Evolutionary conservation across 2,329 filamentous ascomycete genomes (phyloP).

Genomic region (Clonostachys solani): DNA sequence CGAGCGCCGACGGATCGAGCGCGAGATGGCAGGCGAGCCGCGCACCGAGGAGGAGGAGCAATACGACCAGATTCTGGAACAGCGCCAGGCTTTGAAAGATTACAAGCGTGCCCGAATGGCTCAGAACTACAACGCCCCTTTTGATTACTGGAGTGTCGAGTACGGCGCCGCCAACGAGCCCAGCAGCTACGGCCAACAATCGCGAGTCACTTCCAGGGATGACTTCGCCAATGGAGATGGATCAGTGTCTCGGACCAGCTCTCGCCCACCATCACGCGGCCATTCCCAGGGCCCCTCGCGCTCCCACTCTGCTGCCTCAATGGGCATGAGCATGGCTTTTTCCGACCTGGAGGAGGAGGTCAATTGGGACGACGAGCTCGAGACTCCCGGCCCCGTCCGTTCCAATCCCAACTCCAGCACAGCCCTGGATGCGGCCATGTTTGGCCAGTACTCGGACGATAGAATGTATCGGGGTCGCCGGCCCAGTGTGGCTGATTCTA

Average conservation of each 20-base stretch:
- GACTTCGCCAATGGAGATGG: conserved; percentile 29
- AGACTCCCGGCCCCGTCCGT: conserved; percentile 46
- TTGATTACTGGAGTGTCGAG: conserved; percentile 80
- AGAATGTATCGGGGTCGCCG: conserved; percentile 59
- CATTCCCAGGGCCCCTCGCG: conserved; percentile 39
- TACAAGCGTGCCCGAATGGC: conserved; percentile 52
- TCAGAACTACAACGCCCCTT: conserved; percentile 42
- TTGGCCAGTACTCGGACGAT: conserved; percentile 63
- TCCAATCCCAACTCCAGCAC: conserved; percentile 47
- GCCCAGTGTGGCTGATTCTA: conserved; percentile 77
- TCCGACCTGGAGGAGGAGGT: conserved; percentile 28
- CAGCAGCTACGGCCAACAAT: conserved; percentile 30
- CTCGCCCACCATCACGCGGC: conserved; percentile 28
- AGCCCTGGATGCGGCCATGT: conserved; percentile 75
- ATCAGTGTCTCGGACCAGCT: conserved; percentile 29
- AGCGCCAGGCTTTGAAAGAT: conserved; percentile 53
- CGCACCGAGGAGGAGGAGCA: conserved; percentile 56
- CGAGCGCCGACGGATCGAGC: conserved; percentile 77
- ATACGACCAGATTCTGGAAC: conserved; percentile 54
- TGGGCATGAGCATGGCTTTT: conserved; percentile 1
- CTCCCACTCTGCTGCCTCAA: conserved; percentile 39
- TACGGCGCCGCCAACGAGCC: conserved; percentile 61
- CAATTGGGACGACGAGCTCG: conserved; percentile 45
- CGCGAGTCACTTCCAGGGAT: conserved; percentile 35
- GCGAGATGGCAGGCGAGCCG: conserved; percentile 59